Evolutionary conservation across 306 rosid genomes (phyloP).

Genomic region (Casuarina cunninghamiana): DNA sequence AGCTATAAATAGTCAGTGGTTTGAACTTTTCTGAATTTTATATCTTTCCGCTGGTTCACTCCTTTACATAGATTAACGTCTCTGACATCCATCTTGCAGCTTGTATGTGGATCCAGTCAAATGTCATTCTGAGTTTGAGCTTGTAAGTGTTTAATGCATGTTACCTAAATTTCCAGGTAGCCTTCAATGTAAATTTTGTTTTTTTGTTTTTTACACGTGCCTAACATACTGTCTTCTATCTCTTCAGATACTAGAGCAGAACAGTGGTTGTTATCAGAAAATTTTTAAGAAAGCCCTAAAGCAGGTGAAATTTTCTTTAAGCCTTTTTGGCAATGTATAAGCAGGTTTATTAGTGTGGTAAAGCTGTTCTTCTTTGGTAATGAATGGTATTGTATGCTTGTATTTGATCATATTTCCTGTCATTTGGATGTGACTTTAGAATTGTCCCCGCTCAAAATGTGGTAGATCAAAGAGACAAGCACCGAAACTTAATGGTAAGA

Average conservation of each 20-base stretch:
- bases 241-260: slow-evolving; percentile 50
- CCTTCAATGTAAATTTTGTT: background rate
- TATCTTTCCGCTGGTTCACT: slow-evolving; percentile 8
- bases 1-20: slow-evolving; percentile 52
- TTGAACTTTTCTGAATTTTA: slow-evolving; percentile 12
- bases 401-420: slow-evolving; percentile 23
- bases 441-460: slow-evolving; percentile 42
- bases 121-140: slow-evolving; percentile 52
- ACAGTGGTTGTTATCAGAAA: slow-evolving; percentile 33
- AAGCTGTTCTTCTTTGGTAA: slow-evolving; percentile 15
- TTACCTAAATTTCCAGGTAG: slow-evolving; percentile 20
- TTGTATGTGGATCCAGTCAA: slow-evolving; percentile 56
- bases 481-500: slow-evolving; percentile 48
- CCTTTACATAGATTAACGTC: slow-evolving; percentile 5
- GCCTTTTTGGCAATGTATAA: slow-evolving; percentile 10
- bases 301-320: slow-evolving; percentile 35
- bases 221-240: slow-evolving; percentile 7
- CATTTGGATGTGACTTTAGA: slow-evolving; percentile 30
- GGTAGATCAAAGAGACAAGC: slow-evolving; percentile 30
- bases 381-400: slow-evolving; percentile 22
- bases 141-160: slow-evolving; percentile 30
- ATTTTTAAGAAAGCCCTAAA: slow-evolving; percentile 47
- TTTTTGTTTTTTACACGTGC: slow-evolving; percentile 3
- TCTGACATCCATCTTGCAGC: slow-evolving; percentile 40
- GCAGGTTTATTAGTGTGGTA: background rate